A percentile compares a stretch with the other conserved stretches of the same genome.
Evolutionary conservation across 768 basidiomycete genomes (phyloP).

Genomic region (Suillus americanus): DNA sequence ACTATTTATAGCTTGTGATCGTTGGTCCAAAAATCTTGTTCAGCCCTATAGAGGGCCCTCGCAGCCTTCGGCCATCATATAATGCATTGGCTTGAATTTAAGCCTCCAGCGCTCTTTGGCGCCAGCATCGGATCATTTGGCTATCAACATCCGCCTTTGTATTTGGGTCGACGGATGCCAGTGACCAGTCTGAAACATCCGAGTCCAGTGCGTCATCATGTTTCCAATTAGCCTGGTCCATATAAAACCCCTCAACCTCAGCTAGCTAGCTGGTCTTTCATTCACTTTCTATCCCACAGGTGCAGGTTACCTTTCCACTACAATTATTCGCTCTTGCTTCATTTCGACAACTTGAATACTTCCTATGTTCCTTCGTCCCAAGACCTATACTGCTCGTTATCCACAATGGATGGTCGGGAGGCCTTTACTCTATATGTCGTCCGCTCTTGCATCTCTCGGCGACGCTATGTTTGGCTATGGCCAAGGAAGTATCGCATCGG

Average conservation of each 20-base stretch:
- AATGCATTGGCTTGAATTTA: not conserved
- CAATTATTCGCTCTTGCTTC: conserved; percentile 4
- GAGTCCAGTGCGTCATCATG: not conserved
- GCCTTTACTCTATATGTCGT: conserved; percentile 48
- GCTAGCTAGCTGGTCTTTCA: not conserved
- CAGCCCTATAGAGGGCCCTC: no score
- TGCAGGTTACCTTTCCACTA: conserved; percentile 1
- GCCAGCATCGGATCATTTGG: not conserved
- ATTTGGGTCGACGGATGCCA: not conserved
- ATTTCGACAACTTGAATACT: conserved; percentile 21
- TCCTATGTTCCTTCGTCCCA: conserved; percentile 33
- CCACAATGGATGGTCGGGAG: conserved; percentile 53
- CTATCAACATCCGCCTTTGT: not conserved
- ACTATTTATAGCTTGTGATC: no score
- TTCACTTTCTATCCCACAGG: conserved; percentile 1
- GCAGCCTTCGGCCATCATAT: no score
- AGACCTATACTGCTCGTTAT: conserved; percentile 45
- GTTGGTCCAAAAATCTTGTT: not conserved
- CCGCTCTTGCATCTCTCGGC: conserved; percentile 53
- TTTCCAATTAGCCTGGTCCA: not conserved
- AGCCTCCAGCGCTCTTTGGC: not conserved
- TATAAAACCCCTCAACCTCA: not conserved
- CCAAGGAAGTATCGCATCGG: conserved; percentile 51
- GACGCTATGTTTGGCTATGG: conserved; percentile 59
- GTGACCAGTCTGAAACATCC: not conserved